phyloP scores from a whole-genome alignment of 352 stramenopile genomes.

The Halophytophthora batemanensis region DNA sequence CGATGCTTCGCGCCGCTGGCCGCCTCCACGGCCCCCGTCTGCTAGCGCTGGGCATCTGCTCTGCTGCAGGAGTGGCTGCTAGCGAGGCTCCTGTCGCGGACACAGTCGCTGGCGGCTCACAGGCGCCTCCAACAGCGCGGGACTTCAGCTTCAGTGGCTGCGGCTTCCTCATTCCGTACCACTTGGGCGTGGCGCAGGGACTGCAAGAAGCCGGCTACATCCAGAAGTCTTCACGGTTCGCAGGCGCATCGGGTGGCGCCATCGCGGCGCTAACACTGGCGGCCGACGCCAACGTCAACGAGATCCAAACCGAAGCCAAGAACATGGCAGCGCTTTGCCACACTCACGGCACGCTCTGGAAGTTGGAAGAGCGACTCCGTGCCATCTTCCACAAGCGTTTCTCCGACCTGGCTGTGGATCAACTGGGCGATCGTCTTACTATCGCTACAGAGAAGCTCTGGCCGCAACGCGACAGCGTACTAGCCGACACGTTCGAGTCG shows the following conservation, averaged over 20 bases:
- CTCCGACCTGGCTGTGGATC: slow-evolving; percentile 31
- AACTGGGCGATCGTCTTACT: slow-evolving; percentile 46
- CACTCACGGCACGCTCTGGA: slow-evolving; percentile 54
- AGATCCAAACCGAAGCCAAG: slow-evolving; percentile 65
- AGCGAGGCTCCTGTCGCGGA: not conserved
- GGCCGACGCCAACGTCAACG: slow-evolving; percentile 39
- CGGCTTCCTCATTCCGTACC: slow-evolving; percentile 79
- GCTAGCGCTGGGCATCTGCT: not conserved
- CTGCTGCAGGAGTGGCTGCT: not conserved
- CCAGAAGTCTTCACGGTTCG: slow-evolving; percentile 46
- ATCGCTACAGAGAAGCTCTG: slow-evolving; percentile 74
- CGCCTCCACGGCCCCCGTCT: not conserved
- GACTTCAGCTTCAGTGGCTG: slow-evolving; percentile 82
- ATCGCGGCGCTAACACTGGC: slow-evolving; percentile 66
- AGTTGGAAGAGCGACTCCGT: slow-evolving; percentile 60
- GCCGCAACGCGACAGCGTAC: slow-evolving; percentile 46
- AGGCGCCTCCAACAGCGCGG: slow-evolving; percentile 9
- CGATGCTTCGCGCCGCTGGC: too few species aligned
- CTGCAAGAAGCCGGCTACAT: slow-evolving; percentile 55
- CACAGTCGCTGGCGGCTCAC: not conserved
- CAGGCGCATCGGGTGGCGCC: slow-evolving; percentile 68
- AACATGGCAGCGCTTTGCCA: slow-evolving; percentile 51
- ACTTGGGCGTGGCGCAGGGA: slow-evolving; percentile 64
- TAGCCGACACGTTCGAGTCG: slow-evolving; percentile 58
- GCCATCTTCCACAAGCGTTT: slow-evolving; percentile 56